Base-by-base conservation (phyloP, 2,329 filamentous ascomycete species). In the Curvularia eragrostidis region DNA sequence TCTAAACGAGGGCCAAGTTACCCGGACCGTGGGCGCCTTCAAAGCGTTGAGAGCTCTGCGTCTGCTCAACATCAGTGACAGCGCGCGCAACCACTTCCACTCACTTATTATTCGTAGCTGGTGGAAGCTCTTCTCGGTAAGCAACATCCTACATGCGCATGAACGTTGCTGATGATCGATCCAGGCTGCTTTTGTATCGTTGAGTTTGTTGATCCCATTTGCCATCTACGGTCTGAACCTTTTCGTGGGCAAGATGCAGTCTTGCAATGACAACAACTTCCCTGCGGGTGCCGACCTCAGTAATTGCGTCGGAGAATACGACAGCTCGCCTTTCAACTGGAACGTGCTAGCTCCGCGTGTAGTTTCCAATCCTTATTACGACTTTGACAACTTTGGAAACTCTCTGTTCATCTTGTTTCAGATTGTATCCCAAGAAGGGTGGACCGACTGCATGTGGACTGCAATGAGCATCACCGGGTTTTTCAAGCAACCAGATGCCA, bases 341-440 rank as follows among this genome's bases (percentile, higher is more conserved):
- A 80, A 89, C 8, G 84, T 99, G 56, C 81, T 97, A 9, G 89
- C 93, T 2, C 95, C 95, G 5, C 87, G 95, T 53, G 87, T 89
- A 46, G 92, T 89, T 10, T 78, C 85, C 1, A 98, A 99, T 69
- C 87, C 89, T 0, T 96, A 87, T 72, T 98, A 90, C 78, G 90
- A 90, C 75, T 99, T 99, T 72, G 95, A 99, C 76, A 90, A 96
- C 72, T 99, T 99, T 70, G 91, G 90, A n/a, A 86, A 91, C 52
- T 90, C 94, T 0, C 83, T 99, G 32, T 98, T 98, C 80, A 96
- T 96, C 61, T 90, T 99, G 58, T 99, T 97, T 80, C 93, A 98
- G 76, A 97, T 99, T 77, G 94, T 98, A 41, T 98, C 94, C 51
- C 95, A 99, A 77, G 96, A 99, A 82, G 95, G 95, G 32, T 99